phyloP scores from a whole-genome alignment of 2,329 filamentous ascomycete species.

The Zymoseptoria crescenta region DNA sequence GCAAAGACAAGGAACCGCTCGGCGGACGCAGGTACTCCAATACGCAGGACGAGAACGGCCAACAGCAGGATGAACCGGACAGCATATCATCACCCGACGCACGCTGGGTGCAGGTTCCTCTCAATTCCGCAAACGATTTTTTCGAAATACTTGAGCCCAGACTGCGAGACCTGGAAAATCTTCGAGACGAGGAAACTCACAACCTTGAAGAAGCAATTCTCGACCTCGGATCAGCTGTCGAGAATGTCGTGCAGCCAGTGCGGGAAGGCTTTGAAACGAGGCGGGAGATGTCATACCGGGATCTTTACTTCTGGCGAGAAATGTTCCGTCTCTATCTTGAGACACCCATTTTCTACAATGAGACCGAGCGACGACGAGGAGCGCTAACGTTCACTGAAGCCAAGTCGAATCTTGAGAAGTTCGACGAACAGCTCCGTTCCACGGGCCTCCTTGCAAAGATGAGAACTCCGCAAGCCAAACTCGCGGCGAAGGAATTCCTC shows the following conservation, averaged over 20 bases:
- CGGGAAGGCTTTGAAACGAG: slow-evolving; percentile 39
- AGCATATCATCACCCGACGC: slow-evolving; percentile 10
- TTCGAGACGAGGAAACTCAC: slow-evolving; percentile 60
- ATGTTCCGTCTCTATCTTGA: slow-evolving; percentile 78
- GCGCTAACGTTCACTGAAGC: slow-evolving; percentile 59
- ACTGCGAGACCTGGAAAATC: slow-evolving; percentile 57
- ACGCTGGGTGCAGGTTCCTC: slow-evolving; percentile 59
- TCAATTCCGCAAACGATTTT: slow-evolving; percentile 71
- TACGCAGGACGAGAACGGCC: neutral
- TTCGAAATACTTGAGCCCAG: slow-evolving; percentile 68
- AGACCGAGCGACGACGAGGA: slow-evolving; percentile 62
- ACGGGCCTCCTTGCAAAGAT: slow-evolving; percentile 54
- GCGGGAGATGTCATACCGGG: slow-evolving; percentile 33
- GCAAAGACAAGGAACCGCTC: slow-evolving; percentile 18
- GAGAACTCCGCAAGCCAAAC: slow-evolving; percentile 57
- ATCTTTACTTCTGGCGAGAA: slow-evolving; percentile 68
- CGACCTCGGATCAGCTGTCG: slow-evolving; percentile 56
- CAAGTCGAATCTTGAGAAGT: slow-evolving; percentile 60
- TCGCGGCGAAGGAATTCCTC: slow-evolving; percentile 61
- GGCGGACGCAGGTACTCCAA: neutral
- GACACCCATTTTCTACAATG: slow-evolving; percentile 74
- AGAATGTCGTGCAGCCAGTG: slow-evolving; percentile 56
- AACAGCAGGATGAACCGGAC: neutral
- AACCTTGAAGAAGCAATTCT: slow-evolving; percentile 57
- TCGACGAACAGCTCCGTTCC: slow-evolving; percentile 58